These are phyloP conservation scores for Rhytidiadelphus loreus DNA, from an alignment of 225 moss, liverwort and hornwort species.

Conservation along the genomic window DNA sequence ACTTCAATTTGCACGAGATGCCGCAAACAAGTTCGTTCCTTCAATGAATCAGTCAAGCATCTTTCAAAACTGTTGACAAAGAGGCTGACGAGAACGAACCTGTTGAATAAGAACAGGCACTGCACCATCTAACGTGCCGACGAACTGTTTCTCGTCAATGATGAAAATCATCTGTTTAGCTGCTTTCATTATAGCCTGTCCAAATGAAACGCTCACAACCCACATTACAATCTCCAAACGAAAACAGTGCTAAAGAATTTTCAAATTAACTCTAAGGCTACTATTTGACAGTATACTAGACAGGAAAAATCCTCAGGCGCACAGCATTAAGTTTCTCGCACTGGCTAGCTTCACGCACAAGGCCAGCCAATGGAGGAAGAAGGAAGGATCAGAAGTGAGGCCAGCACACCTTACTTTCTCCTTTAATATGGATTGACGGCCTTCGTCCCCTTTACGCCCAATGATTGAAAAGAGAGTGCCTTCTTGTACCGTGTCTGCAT, in stretches of 20 bases:
- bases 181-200: constrained; percentile 42
- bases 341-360: not conserved
- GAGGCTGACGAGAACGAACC: constrained; percentile 3
- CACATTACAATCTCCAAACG: not conserved
- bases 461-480: constrained; percentile 54
- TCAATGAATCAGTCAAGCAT: not conserved
- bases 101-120: constrained; percentile 48
- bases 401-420: constrained; percentile 76
- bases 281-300: not conserved
- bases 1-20: not conserved
- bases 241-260: not conserved
- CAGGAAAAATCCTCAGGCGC: not conserved
- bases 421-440: constrained; percentile 50
- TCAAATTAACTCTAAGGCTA: not conserved
- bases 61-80: not conserved
- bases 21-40: not conserved
- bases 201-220: not conserved
- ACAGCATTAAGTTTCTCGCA: not conserved
- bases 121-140: constrained; percentile 43
- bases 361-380: not conserved
- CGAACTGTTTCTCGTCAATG: constrained; percentile 37
- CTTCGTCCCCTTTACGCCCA: constrained; percentile 38
- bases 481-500: constrained; percentile 53
- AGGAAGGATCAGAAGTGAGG: constrained; percentile 33
- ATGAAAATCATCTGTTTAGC: constrained; percentile 52